Evolutionary conservation across 805 yeast genomes (phyloP).

Genomic region (Candida maltosa): DNA sequence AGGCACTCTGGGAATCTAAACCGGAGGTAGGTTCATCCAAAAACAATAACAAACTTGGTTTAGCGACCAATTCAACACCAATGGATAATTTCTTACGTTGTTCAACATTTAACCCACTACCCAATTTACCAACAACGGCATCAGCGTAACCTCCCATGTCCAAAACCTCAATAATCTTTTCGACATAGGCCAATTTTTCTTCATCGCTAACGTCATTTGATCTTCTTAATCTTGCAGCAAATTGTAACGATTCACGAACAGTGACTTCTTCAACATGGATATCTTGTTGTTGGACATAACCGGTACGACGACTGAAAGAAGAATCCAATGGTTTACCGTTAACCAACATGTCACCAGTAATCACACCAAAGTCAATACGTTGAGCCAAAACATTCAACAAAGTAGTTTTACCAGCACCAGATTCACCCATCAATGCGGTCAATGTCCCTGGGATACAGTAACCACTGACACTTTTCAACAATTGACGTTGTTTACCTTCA

Average conservation of each 20-base stretch:
- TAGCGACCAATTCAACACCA: slow-evolving; percentile 17
- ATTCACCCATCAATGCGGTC: slow-evolving; percentile 62
- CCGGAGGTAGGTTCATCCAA: slow-evolving; percentile 67
- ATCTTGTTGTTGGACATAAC: slow-evolving; percentile 21
- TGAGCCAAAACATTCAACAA: slow-evolving; percentile 51
- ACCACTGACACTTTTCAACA: slow-evolving; percentile 34
- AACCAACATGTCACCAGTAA: slow-evolving; percentile 57
- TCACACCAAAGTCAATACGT: slow-evolving; percentile 52
- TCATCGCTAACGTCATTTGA: slow-evolving; percentile 43
- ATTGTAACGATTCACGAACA: slow-evolving; percentile 16
- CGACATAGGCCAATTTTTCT: slow-evolving; percentile 15
- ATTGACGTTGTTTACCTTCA: slow-evolving; percentile 34
- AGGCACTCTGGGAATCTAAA: slow-evolving; percentile 54
- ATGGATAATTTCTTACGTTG: slow-evolving; percentile 17
- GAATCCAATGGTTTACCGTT: slow-evolving; percentile 48
- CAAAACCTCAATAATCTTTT: slow-evolving; percentile 14
- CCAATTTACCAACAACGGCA: slow-evolving; percentile 14
- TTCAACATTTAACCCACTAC: slow-evolving; percentile 17
- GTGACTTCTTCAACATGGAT: slow-evolving; percentile 17
- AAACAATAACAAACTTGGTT: slow-evolving; percentile 41
- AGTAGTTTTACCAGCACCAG: slow-evolving; percentile 65
- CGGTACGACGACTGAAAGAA: slow-evolving; percentile 45
- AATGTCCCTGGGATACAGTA: slow-evolving; percentile 47
- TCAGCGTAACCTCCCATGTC: slow-evolving; percentile 16
- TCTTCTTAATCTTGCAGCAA: slow-evolving; percentile 30